These are phyloP conservation scores for Sarocladiaceae sp. DNA, from an alignment of 2,329 filamentous ascomycete species.

Conservation along the genomic window DNA sequence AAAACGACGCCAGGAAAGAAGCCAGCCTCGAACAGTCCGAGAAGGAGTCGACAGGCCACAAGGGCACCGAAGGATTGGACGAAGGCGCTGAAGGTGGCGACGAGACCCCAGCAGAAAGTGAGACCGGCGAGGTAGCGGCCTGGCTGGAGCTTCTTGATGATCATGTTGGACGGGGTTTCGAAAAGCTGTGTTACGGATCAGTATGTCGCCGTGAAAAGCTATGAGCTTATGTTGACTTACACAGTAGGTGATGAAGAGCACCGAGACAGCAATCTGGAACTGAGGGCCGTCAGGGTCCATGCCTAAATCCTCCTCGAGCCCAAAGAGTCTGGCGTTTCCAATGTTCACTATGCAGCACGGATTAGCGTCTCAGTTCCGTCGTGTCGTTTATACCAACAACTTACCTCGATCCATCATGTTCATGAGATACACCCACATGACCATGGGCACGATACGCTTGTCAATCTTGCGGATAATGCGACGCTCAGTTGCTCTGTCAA, in stretches of 20 bases:
- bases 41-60: slow-evolving; percentile 30
- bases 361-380: no score
- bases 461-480: slow-evolving; percentile 1
- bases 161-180: slow-evolving; percentile 53
- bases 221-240: neutral
- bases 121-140: slow-evolving; percentile 23
- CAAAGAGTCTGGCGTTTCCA: slow-evolving; percentile 57
- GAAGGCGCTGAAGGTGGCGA: slow-evolving; percentile 27
- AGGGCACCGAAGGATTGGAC: slow-evolving; percentile 15
- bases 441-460: slow-evolving; percentile 1
- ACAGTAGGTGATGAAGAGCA: slow-evolving; percentile 49
- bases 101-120: slow-evolving; percentile 29
- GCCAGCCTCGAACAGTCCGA: slow-evolving; percentile 39
- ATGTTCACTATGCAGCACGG: slow-evolving; percentile 23
- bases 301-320: slow-evolving; percentile 32
- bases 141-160: slow-evolving; percentile 43
- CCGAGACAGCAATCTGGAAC: slow-evolving; percentile 36
- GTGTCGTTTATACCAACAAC: no score
- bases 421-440: slow-evolving; percentile 7
- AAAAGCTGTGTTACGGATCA: slow-evolving; percentile 30
- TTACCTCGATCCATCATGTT: slow-evolving; percentile 8
- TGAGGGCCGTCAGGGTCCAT: slow-evolving; percentile 17
- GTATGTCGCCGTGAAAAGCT: neutral
- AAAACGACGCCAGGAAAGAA: slow-evolving; percentile 48
- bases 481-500: neutral